These are phyloP conservation scores for Aspergillus baeticus DNA, from an alignment of 495 filamentous ascomycete species.

Conservation along the genomic window DNA sequence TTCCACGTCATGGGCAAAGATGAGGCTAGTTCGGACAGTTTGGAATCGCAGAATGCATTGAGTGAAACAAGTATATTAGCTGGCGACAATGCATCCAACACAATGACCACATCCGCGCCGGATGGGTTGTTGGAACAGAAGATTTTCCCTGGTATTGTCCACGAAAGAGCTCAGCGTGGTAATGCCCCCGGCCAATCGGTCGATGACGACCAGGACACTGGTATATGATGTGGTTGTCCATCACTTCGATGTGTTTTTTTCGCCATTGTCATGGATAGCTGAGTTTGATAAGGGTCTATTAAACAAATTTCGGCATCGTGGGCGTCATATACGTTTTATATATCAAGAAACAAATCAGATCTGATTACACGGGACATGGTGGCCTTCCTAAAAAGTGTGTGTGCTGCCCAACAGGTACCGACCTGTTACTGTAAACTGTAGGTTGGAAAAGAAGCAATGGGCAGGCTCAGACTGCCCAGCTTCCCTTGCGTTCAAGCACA, in stretches of 20 bases:
- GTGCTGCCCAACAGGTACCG: too few species aligned
- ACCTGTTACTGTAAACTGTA: too few species aligned
- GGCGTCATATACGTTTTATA: too few species aligned
- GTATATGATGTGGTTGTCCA: background rate
- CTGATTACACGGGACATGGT: background rate
- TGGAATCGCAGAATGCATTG: conserved; percentile 12
- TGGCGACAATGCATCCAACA: conserved; percentile 21
- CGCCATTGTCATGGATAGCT: too few species aligned
- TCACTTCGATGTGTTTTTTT: background rate
- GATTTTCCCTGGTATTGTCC: conserved; percentile 71
- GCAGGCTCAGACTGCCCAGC: conserved; percentile 68
- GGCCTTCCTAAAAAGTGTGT: background rate
- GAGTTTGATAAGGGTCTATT: too few species aligned
- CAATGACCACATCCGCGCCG: conserved; percentile 33
- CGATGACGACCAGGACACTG: background rate
- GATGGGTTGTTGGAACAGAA: conserved; percentile 59
- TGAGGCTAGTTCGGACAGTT: background rate
- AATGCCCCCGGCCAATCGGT: conserved; percentile 31
- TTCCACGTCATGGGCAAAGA: background rate
- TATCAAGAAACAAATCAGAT: background rate
- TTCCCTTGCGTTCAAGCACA: conserved; percentile 69
- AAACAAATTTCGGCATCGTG: too few species aligned
- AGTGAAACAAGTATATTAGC: conserved; percentile 10
- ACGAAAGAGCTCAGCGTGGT: conserved; percentile 52
- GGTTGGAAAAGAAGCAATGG: too few species aligned